Evolutionary conservation across 1,139 yeast genomes (phyloP).

Genomic region (Pichia sp.): DNA sequence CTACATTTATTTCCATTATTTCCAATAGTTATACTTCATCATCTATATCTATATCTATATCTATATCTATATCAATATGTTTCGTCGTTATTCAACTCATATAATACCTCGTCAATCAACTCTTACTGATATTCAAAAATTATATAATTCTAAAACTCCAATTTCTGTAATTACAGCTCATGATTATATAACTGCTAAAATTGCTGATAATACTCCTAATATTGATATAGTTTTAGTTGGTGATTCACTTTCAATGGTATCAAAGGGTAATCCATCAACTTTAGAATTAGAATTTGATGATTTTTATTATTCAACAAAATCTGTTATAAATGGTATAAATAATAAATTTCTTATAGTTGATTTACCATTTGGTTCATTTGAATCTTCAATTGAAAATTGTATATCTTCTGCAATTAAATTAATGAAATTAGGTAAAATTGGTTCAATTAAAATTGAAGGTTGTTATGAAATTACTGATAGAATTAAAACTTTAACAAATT

Average conservation of each 20-base stretch:
- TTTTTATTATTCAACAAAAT: constrained; percentile 66
- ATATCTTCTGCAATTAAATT: constrained; percentile 54
- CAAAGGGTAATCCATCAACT: constrained; percentile 76
- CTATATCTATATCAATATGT: too few species aligned
- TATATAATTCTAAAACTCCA: constrained; percentile 37
- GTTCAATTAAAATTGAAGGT: constrained; percentile 86
- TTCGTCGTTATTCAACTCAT: constrained; percentile 8
- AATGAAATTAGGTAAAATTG: constrained; percentile 58
- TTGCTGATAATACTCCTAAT: constrained; percentile 58
- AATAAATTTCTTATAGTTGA: constrained; percentile 75
- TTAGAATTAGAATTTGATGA: constrained; percentile 72
- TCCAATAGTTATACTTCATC: too few species aligned
- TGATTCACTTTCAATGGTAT: constrained; percentile 89
- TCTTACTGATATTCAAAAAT: constrained; percentile 37
- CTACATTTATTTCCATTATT: too few species aligned
- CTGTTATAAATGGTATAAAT: constrained; percentile 68
- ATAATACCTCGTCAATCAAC: constrained; percentile 28
- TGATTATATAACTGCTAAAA: constrained; percentile 69
- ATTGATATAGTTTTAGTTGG: constrained; percentile 77
- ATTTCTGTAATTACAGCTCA: constrained; percentile 80
- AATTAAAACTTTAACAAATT: constrained; percentile 44
- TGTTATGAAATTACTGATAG: constrained; percentile 50
- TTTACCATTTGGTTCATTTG: constrained; percentile 84
- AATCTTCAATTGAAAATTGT: constrained; percentile 59
- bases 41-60: too few species aligned